Base-by-base conservation (phyloP, 805 yeast species). In the Yamadazyma laniorum region DNA sequence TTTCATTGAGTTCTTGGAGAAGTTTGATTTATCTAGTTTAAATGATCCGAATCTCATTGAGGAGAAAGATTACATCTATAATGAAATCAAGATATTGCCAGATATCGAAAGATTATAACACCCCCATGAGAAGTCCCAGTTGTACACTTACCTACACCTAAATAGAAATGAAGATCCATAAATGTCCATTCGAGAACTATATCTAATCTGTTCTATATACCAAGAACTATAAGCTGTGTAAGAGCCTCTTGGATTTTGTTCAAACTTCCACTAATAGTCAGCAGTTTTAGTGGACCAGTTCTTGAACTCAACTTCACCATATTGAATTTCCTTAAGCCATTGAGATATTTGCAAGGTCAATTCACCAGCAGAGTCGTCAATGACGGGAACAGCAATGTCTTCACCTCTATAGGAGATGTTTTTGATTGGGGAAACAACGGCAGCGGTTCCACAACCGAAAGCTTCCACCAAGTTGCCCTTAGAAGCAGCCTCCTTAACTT, bases 391-490 rank as follows among this genome's bases (percentile, higher is more conserved):
- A 4, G 66, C 48, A 50, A 91, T 87, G 44, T 74, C 76, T 55
- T 80, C 61, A 35, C 82, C 95, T 43, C 75, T 71, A 80, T 80
- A 91, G 42, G 89, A 90, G 56, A 91, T 87, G 53, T 76, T 85
- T 64, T 84, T 80, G 58, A 91, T 88, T 51, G 98, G 98, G 25
- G 95, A 80, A 32, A 93, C 98, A 56, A 91, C 80, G 30, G 97
- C 98, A 44, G 99, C 98, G 40, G 99, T 91, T 56, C 99, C 99
- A 15, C 96, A 72, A 52, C 98, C 98, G 55, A 91, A 91, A 15
- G 96, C 95, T 73, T 93, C 99, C 6, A 90, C 77, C 53, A 91
- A 74, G 58, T 85, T 83, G 44, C 96, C 95, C 61, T 81, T 78
- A 35, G 65, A 70, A 32, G 96, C 84, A 52, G 79, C 79, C 53